Base-by-base conservation (phyloP, 192 early-diverging fungal genomes). In the Radiomyces spectabilis region DNA sequence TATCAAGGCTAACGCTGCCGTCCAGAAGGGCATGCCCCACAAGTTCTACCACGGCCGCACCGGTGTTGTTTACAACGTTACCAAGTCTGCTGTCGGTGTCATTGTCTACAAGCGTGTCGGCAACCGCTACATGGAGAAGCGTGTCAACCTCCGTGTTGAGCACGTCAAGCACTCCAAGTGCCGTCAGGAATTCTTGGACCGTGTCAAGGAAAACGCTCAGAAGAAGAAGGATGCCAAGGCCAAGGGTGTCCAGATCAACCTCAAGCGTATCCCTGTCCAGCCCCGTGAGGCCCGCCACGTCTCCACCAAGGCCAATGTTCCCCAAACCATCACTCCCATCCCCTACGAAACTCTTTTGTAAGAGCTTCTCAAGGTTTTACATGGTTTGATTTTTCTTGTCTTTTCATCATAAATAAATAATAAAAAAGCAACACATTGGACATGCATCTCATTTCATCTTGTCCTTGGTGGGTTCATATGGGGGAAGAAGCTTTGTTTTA, bases 1-100 rank as follows among this genome's bases (percentile, higher is more conserved):
- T 78, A 93, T 98, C 81, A 95, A 95, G 87, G 94, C 90, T 56
- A 94, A 97, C 81, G 94, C 89, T 78, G 94, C 96, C 63, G 75
- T 96, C 75, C 96, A 98, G 80, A 94, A 95, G 87, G 96, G 96
- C 77, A 89, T 98, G 88, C 96, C 96, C 65, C 96, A 98, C 91
- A 98, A 97, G 87, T 98, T 87, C 87, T 98, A 98, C 87, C 96
- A 98, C 79, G 94, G 92, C 57, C 90, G 89, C 71, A 99, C 94
- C 60, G 96, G 96, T 65, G 85, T 99, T 71, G 83, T 99, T 71
- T 99, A 92, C 89, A 99, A 99, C 85, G 96, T 99, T 19, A 96
- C 96, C 86, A 97, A 97, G 88, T 86, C 90, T 58, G 82, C 96
- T 54, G 93, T 99, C 57, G 96, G 96, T 79, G 85, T 99, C 54